Evolutionary conservation across 139 green algal genomes (phyloP).

Genomic region (Eudorina sp.): DNA sequence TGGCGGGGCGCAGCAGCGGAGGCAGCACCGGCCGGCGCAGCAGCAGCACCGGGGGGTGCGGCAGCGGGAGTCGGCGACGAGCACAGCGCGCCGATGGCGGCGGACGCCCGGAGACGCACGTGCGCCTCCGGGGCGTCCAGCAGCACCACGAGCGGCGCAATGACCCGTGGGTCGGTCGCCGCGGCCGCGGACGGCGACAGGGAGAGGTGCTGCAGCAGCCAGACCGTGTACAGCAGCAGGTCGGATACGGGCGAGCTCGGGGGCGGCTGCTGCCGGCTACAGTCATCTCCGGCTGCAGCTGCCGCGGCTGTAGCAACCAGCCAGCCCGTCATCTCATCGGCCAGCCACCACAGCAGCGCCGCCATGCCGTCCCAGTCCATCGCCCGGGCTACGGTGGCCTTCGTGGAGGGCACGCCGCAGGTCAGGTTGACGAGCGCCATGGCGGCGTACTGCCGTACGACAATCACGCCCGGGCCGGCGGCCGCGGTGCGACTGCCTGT

Average conservation of each 20-base stretch:
- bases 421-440: conserved; percentile 43
- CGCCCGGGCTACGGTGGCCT: conserved; percentile 16
- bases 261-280: not conserved
- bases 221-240: conserved; percentile 14
- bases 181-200: conserved; percentile 19
- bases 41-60: no score
- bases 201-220: conserved; percentile 40
- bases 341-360: conserved; percentile 5
- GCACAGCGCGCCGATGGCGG: conserved; percentile 17
- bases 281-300: not conserved
- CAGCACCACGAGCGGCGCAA: conserved; percentile 22
- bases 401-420: conserved; percentile 20
- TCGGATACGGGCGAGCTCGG: not conserved
- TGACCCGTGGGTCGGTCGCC: not conserved
- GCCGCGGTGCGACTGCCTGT: not conserved
- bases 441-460: conserved; percentile 29
- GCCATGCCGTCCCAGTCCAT: conserved; percentile 27
- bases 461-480: not conserved
- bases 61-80: not conserved
- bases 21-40: not conserved
- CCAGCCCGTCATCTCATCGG: not conserved
- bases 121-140: conserved; percentile 14
- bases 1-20: not conserved
- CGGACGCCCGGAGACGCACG: conserved; percentile 6
- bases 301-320: not conserved